Evolutionary conservation across 805 yeast species (phyloP).

Genomic region (Alloascoidea hylecoeti): DNA sequence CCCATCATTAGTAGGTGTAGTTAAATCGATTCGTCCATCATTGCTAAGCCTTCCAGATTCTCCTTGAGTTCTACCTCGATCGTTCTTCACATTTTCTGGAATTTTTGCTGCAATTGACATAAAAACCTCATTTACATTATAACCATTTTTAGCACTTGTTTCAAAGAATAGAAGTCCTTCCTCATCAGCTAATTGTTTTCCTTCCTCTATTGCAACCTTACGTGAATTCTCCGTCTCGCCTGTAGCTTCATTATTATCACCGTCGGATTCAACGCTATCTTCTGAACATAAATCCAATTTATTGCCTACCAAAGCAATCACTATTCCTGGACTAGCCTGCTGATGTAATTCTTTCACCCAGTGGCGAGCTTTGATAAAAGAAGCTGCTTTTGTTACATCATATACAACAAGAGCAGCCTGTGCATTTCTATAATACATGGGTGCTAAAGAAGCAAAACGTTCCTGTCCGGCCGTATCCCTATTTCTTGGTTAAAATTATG

Average conservation of each 20-base stretch:
- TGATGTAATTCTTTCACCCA: constrained; percentile 96
- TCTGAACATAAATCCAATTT: constrained; percentile 66
- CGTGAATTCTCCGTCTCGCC: constrained; percentile 39
- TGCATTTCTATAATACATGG: constrained; percentile 95
- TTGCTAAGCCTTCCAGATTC: constrained; percentile 31
- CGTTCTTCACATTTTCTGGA: constrained; percentile 30
- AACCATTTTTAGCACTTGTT: constrained; percentile 85
- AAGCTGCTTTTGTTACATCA: constrained; percentile 89
- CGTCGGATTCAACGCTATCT: constrained; percentile 5
- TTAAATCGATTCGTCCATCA: constrained; percentile 14
- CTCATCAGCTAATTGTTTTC: constrained; percentile 76
- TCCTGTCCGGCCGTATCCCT: constrained; percentile 97
- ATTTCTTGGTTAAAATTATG: neutral
- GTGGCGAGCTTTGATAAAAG: constrained; percentile 91
- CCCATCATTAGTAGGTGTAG: constrained; percentile 8
- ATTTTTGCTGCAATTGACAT: constrained; percentile 80
- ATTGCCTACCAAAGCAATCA: constrained; percentile 90
- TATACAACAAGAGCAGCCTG: constrained; percentile 94
- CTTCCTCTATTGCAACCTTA: constrained; percentile 79
- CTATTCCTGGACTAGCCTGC: constrained; percentile 84
- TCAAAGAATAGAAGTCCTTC: constrained; percentile 86
- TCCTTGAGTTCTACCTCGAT: constrained; percentile 4
- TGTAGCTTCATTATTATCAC: constrained; percentile 19
- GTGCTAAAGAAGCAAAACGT: constrained; percentile 89
- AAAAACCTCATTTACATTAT: constrained; percentile 84